phyloP scores from a whole-genome alignment of 768 basidiomycete genomes.

The Cytidiella melzeri region DNA sequence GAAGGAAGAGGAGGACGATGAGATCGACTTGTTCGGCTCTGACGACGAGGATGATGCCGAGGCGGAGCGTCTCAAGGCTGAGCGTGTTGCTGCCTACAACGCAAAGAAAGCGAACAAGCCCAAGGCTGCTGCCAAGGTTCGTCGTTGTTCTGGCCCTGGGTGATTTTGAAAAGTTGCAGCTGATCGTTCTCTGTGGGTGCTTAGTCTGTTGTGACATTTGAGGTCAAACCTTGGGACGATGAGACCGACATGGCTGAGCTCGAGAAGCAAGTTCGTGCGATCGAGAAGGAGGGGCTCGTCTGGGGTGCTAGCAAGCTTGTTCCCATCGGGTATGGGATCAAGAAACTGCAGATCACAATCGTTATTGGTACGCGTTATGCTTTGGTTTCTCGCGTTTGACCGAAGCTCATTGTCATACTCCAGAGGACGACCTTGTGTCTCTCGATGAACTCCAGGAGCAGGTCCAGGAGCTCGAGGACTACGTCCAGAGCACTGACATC shows the following conservation, averaged over 20 bases:
- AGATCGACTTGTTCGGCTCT: slow-evolving; percentile 77
- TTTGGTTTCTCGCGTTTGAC: slow-evolving; percentile 33
- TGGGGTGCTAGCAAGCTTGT: slow-evolving; percentile 96
- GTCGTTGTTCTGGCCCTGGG: slow-evolving; percentile 15
- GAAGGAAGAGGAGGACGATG: slow-evolving; percentile 33
- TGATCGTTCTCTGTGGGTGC: background rate
- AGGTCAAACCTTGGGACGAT: slow-evolving; percentile 99
- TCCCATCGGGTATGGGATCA: slow-evolving; percentile 88
- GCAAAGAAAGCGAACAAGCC: slow-evolving; percentile 90
- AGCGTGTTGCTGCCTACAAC: slow-evolving; percentile 91
- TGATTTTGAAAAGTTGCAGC: too few species aligned
- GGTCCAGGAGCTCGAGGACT: slow-evolving; percentile 79
- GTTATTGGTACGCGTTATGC: slow-evolving; percentile 36
- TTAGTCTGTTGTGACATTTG: slow-evolving; percentile 94
- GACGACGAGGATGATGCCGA: slow-evolving; percentile 41
- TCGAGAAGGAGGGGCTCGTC: slow-evolving; percentile 85
- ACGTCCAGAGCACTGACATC: slow-evolving; percentile 86
- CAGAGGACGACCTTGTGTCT: slow-evolving; percentile 95
- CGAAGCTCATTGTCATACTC: slow-evolving; percentile 11
- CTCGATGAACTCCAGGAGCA: slow-evolving; percentile 91
- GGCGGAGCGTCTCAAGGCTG: slow-evolving; percentile 61
- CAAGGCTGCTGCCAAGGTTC: slow-evolving; percentile 82
- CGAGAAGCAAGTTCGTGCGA: slow-evolving; percentile 77
- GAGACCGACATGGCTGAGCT: slow-evolving; percentile 94
- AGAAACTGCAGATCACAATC: slow-evolving; percentile 75